Base-by-base conservation (phyloP, 352 stramenopile species). In the Globisporangium uncinulatum region DNA sequence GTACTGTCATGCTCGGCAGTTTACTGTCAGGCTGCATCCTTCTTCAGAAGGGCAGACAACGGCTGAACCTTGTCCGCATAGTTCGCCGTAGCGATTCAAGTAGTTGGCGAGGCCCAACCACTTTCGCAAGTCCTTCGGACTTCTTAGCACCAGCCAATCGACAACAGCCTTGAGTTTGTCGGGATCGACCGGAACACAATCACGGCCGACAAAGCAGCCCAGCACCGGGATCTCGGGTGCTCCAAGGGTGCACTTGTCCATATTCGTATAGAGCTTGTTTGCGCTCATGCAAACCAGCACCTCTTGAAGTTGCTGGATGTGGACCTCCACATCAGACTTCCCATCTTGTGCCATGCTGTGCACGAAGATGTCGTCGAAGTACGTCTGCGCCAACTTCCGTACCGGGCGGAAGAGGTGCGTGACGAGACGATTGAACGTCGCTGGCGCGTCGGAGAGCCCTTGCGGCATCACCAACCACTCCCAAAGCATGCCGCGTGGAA, bases 361-460 rank as follows among this genome's bases (percentile, higher is more conserved):
- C 4, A 62, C 39, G 47, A 52, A 69, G 45, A 66, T 50, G 37
- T 69, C 62, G 37, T 69, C 62, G 50, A 70, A 66, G 29, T 70
- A 73, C 31, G 44, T 60, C 10, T 56, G 58, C 21, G 60, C 43
- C 19, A 56, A 64, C 15, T 52, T 44, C 3, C 56, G 47, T 15
- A 57, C 3, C n/a, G 29, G 19, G 20, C 19, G 21, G 10, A 72
- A 61, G 1, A 63, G 44, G 6, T 59, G 31, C 15, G 59, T 63
- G 17, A 74, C 57, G n/a, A 70, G 20, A 34, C 54, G 43, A 52
- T 71, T 71, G 31, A 68, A 68, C 14, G 62, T 69, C 19, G 58
- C 57, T 7, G 50, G 59, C 14, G 54, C 48, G 20, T 66, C n/a
- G n/a, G n/a, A n/a, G n/a, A n/a, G n/a, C n/a, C n/a, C n/a, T n/a